phyloP scores from a whole-genome alignment of 1,284 basidiomycete species.

The Volvariella surrecta region DNA sequence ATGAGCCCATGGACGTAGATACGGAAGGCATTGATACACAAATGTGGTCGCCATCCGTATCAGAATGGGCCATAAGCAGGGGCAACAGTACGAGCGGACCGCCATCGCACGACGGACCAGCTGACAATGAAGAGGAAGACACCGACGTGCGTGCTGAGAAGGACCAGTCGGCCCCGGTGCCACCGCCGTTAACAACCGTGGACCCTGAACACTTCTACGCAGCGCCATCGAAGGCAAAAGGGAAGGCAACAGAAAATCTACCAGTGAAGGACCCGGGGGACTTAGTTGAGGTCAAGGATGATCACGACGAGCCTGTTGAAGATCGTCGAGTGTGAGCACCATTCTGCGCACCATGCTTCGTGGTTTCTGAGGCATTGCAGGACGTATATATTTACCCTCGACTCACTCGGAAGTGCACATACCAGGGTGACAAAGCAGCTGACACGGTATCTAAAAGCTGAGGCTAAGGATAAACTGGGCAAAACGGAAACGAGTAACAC shows the following conservation, averaged over 20 bases:
- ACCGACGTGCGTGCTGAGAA: no score
- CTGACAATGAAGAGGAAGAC: no score
- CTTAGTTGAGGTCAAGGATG: conserved; percentile 9
- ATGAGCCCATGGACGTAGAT: conserved; percentile 7
- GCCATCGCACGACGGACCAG: no score
- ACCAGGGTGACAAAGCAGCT: conserved; percentile 54
- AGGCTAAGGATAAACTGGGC: conserved; percentile 74
- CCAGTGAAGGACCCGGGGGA: not conserved
- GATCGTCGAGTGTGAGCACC: conserved; percentile 10
- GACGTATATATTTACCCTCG: conserved; percentile 78
- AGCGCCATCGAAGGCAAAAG: conserved; percentile 3
- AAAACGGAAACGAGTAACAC: conserved; percentile 34
- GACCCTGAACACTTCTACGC: conserved; percentile 23
- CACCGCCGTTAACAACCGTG: conserved; percentile 7
- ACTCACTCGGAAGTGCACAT: conserved; percentile 77
- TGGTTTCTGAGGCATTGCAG: conserved; percentile 26
- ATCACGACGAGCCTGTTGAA: conserved; percentile 10
- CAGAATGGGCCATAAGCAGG: no score
- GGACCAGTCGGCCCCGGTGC: conserved; percentile 6
- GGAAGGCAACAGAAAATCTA: conserved; percentile 12
- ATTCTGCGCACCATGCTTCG: not conserved
- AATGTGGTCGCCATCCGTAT: not conserved
- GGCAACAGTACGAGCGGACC: no score
- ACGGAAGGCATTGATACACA: conserved; percentile 8
- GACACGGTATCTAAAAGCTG: conserved; percentile 61